Evolutionary conservation across 2,329 filamentous ascomycete genomes (phyloP), one percentile per base, ranked within the genome.

Genomic region (Nemania sp.): DNA sequence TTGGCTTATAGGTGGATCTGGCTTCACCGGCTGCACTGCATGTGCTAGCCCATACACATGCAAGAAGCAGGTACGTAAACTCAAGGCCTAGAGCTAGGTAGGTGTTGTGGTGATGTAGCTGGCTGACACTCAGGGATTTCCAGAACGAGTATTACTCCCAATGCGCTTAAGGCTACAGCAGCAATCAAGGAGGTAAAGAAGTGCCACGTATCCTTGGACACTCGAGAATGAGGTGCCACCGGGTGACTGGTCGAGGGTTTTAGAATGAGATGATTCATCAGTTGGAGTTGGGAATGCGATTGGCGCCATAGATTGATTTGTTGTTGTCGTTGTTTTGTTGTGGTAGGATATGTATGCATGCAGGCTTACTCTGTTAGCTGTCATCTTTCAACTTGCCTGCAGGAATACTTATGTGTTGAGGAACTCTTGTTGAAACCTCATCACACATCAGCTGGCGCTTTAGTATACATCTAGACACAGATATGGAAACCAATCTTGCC

Each of bases 21-120:
- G 69, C 2, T 74, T 62, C 56, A 66, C 58, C 24, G 73, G 73
- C 5, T 74, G 73, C 67, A 72, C 68, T 3, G 49, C 69, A 6
- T 74, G 69, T 51, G 71, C 69, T 3, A 71, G 61, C 18, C 66
- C 64, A 3, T 70, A 51, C 15, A 71, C 69, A 45, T 74, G 72
- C 60, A 67, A 66, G 41, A 64, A 68, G 47, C 72, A 75, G 69
- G 71, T 72, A 72, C 2, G 69, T 68, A 43, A 10, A 32, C 15
- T 7, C 26, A 2, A 51, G 4, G 43, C 41, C 11, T 5, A 10
- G 15, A n/a, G n/a, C n/a, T n/a, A n/a, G 13, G 8, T 22, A 22
- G n/a, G n/a, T 8, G n/a, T 35, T 3, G 51, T 32, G 15, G 45
- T 47, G n/a, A 13, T 8, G 53, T 5, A 26, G 54, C 24, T 22